Evolutionary conservation across 192 early-diverging fungal species (phyloP).

Genomic region (Powellomyces hirtus): DNA sequence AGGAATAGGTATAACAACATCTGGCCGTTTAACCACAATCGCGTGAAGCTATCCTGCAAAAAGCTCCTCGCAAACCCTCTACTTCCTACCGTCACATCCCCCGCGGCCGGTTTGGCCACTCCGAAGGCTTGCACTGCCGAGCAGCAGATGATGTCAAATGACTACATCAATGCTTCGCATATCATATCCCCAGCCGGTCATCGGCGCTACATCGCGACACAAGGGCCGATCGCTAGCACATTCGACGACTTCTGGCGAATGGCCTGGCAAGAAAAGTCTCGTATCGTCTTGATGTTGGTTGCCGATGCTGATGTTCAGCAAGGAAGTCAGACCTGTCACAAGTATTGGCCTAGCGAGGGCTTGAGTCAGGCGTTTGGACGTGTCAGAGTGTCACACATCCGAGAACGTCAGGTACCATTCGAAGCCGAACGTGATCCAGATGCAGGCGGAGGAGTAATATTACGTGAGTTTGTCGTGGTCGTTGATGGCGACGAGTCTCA

Average conservation of each 20-base stretch:
- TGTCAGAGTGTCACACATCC: neutral
- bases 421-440: neutral
- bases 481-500: conserved; percentile 20
- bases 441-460: conserved; percentile 39
- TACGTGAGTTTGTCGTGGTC: conserved; percentile 50
- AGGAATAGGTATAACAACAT: conserved; percentile 86
- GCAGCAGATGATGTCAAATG: neutral
- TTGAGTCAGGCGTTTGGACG: neutral
- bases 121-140: conserved; percentile 1
- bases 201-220: conserved; percentile 75
- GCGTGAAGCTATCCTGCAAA: conserved; percentile 6
- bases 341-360: conserved; percentile 72
- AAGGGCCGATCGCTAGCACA: conserved; percentile 76
- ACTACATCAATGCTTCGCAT: conserved; percentile 47
- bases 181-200: conserved; percentile 28
- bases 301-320: conserved; percentile 59
- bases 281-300: conserved; percentile 73
- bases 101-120: neutral
- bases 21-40: conserved; percentile 63
- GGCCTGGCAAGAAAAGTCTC: conserved; percentile 66
- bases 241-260: conserved; percentile 80
- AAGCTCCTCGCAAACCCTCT: neutral
- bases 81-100: too few species aligned
- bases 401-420: neutral
- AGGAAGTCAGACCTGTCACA: conserved; percentile 67